These are phyloP conservation scores for Wallacemonas rigidus DNA, from an alignment of 208 protist species.

Conservation along the genomic window DNA sequence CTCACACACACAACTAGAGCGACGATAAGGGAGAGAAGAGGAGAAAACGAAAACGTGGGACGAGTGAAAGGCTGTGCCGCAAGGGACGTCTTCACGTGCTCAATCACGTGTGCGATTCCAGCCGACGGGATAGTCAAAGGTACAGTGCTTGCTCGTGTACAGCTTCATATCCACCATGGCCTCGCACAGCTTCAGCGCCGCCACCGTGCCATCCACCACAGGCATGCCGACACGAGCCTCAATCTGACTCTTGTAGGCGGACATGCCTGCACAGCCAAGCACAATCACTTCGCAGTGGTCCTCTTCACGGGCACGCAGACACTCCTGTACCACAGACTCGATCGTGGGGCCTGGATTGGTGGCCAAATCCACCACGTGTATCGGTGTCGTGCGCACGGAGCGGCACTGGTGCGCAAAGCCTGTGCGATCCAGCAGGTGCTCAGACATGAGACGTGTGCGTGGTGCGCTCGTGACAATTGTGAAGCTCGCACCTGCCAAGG, in stretches of 20 bases:
- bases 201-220: conserved; percentile 9
- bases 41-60: not conserved
- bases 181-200: conserved; percentile 10
- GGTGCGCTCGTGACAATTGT: conserved; percentile 13
- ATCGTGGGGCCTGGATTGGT: conserved; percentile 9
- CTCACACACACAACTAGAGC: too few species aligned
- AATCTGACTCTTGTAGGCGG: conserved; percentile 4
- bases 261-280: conserved; percentile 15
- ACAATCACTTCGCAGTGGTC: conserved; percentile 13
- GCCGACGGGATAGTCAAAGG: conserved; percentile 13
- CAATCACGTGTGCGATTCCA: conserved; percentile 7
- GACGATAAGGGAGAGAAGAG: too few species aligned
- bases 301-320: conserved; percentile 5
- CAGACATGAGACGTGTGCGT: conserved; percentile 13
- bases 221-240: conserved; percentile 10
- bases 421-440: conserved; percentile 9
- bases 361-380: conserved; percentile 9
- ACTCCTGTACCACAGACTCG: conserved; percentile 14
- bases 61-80: not conserved
- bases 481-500: conserved; percentile 7
- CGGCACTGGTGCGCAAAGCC: conserved; percentile 14
- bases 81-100: not conserved
- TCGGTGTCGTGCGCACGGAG: conserved; percentile 10
- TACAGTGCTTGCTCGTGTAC: conserved; percentile 14
- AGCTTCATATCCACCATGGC: conserved; percentile 14